A percentile compares a stretch with the other conserved stretches of the same genome.
Evolutionary conservation across 129 eudicot genomes (phyloP).

Genomic region (Pittosporum tobira): DNA sequence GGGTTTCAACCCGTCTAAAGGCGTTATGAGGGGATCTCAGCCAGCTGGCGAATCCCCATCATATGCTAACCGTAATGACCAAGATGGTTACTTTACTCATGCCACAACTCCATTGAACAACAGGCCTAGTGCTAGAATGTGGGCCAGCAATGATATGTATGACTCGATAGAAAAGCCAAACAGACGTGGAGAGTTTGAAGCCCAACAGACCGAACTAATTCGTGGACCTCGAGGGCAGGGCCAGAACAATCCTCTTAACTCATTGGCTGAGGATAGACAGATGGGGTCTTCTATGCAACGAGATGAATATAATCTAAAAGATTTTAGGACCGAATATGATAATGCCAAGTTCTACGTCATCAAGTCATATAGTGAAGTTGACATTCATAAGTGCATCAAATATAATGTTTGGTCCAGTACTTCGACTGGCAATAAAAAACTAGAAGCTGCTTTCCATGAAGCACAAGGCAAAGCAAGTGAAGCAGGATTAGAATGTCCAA

Average conservation of each 20-base stretch:
- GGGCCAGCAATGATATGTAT: conserved; percentile 46
- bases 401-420: conserved; percentile 96
- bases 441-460: conserved; percentile 60
- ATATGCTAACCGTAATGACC: conserved; percentile 40
- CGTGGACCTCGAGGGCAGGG: conserved; percentile 75
- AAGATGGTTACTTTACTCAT: conserved; percentile 32
- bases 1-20: conserved; percentile 14
- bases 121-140: conserved; percentile 37
- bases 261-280: conserved; percentile 31
- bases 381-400: conserved; percentile 73
- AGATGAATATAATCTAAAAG: conserved; percentile 51
- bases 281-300: conserved; percentile 15
- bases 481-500: conserved; percentile 45
- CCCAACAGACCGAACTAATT: conserved; percentile 38
- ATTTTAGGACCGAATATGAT: conserved; percentile 44
- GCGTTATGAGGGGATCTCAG: conserved; percentile 29
- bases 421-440: conserved; percentile 80
- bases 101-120: conserved; percentile 36
- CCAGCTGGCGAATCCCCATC: conserved; percentile 38
- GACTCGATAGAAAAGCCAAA: conserved; percentile 37
- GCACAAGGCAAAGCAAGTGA: conserved; percentile 43
- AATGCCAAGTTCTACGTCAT: conserved; percentile 72
- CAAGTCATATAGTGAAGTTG: conserved; percentile 90
- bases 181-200: conserved; percentile 43
- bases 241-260: conserved; percentile 9